Percentiles rank a stretch among this genome's conserved stretches.
Evolutionary conservation across 2,329 filamentous ascomycete species (phyloP).

Genomic region (Talaromyces rugulosus): DNA sequence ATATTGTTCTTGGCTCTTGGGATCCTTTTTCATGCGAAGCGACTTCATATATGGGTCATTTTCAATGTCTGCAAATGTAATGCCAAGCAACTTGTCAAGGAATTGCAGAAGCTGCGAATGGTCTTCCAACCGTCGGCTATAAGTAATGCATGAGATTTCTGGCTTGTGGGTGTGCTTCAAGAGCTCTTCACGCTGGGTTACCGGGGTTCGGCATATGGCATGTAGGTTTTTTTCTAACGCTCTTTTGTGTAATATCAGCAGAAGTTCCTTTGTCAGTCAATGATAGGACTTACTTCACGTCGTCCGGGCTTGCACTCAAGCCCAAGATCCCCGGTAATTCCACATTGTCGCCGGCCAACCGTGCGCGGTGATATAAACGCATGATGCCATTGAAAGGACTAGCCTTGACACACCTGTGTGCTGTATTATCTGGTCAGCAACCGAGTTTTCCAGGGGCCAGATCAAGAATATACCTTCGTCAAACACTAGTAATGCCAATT

Average conservation of each 20-base stretch:
- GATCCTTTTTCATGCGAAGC: conserved; percentile 40
- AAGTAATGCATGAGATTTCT: conserved; percentile 42
- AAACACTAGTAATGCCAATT: conserved; percentile 67
- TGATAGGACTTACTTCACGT: background rate
- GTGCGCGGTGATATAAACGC: conserved; percentile 61
- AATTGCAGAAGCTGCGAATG: conserved; percentile 35
- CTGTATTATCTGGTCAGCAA: conserved; percentile 30
- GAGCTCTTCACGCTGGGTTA: conserved; percentile 64
- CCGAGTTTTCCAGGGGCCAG: background rate
- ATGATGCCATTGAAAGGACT: conserved; percentile 68
- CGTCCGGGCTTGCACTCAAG: conserved; percentile 69
- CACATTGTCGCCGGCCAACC: conserved; percentile 24
- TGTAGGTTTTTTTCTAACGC: conserved; percentile 66
- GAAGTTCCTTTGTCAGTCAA: background rate
- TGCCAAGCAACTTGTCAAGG: conserved; percentile 39
- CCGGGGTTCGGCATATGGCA: conserved; percentile 65
- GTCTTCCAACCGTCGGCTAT: conserved; percentile 12
- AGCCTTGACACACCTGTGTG: conserved; percentile 67
- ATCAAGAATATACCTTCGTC: conserved; percentile 67
- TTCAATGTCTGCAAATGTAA: conserved; percentile 47
- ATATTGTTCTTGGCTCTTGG: conserved; percentile 20
- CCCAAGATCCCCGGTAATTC: conserved; percentile 65
- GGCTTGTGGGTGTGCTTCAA: conserved; percentile 66
- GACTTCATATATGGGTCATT: conserved; percentile 58
- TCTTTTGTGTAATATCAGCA: conserved; percentile 22